These are phyloP conservation scores for Rhamnella rubrinervis DNA, from an alignment of 331 rosid species.

Conservation along the genomic window DNA sequence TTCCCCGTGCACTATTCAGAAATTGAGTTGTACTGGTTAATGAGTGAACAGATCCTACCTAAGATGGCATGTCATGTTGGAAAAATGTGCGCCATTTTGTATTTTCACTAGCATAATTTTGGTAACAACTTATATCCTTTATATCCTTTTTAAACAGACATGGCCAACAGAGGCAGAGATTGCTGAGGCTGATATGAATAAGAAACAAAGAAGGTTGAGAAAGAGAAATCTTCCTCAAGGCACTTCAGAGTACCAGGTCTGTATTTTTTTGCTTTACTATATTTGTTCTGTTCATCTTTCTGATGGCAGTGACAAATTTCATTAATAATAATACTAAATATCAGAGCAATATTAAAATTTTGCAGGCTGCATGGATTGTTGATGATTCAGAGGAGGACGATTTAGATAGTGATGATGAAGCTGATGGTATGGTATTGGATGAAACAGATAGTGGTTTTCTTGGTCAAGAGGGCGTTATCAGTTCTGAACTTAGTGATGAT, in stretches of 20 bases:
- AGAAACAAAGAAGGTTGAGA: slow-evolving; percentile 50
- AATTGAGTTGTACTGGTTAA: neutral
- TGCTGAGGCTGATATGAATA: slow-evolving; percentile 55
- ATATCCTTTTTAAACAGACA: slow-evolving; percentile 47
- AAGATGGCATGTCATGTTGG: neutral
- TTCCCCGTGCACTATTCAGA: neutral
- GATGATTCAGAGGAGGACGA: slow-evolving; percentile 66
- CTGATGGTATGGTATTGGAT: slow-evolving; percentile 77
- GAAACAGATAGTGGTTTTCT: slow-evolving; percentile 42
- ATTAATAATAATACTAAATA: slow-evolving; percentile 5
- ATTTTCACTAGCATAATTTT: neutral
- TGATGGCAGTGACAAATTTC: slow-evolving; percentile 7
- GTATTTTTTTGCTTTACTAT: slow-evolving; percentile 2
- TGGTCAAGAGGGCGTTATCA: slow-evolving; percentile 36
- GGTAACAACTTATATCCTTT: neutral
- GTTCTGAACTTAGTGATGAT: slow-evolving; percentile 61
- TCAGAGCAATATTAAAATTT: slow-evolving; percentile 17
- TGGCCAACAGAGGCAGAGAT: slow-evolving; percentile 97
- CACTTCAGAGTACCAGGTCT: slow-evolving; percentile 94
- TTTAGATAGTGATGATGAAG: slow-evolving; percentile 45
- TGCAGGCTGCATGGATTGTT: slow-evolving; percentile 87
- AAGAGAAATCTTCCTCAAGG: slow-evolving; percentile 71
- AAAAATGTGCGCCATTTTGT: neutral
- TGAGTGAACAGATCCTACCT: neutral
- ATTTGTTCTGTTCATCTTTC: slow-evolving; percentile 2